phyloP scores from a whole-genome alignment of 2,329 filamentous ascomycete genomes.

The Hymenoscyphus linearis region DNA sequence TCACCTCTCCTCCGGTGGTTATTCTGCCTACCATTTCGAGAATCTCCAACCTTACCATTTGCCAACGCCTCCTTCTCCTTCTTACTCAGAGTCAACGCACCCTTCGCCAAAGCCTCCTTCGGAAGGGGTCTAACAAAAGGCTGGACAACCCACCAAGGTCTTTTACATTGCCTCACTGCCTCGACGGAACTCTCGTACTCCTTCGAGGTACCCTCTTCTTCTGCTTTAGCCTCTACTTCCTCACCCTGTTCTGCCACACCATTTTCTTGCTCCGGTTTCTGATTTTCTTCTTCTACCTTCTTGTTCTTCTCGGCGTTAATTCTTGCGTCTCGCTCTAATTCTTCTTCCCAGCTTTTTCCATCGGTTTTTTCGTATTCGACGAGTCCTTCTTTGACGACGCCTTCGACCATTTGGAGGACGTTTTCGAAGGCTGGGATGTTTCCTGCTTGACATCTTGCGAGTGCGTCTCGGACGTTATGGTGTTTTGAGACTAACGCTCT shows the following conservation, averaged over 20 bases:
- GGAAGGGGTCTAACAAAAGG: slow-evolving; percentile 82
- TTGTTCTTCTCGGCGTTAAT: slow-evolving; percentile 19
- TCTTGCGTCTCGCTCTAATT: slow-evolving; percentile 26
- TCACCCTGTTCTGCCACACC: slow-evolving; percentile 32
- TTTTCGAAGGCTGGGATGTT: slow-evolving; percentile 74
- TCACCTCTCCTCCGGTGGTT: background rate
- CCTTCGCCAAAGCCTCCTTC: slow-evolving; percentile 79
- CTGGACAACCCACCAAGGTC: slow-evolving; percentile 89
- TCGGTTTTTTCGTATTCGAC: slow-evolving; percentile 56
- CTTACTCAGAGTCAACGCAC: slow-evolving; percentile 69
- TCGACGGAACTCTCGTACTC: slow-evolving; percentile 54
- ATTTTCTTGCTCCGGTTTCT: slow-evolving; percentile 29
- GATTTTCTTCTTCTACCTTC: slow-evolving; percentile 33
- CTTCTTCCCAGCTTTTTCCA: slow-evolving; percentile 45
- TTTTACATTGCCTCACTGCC: slow-evolving; percentile 66
- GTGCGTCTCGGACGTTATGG: slow-evolving; percentile 78
- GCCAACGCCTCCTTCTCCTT: slow-evolving; percentile 51
- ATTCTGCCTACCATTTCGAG: slow-evolving; percentile 6
- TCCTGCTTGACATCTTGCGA: slow-evolving; percentile 63
- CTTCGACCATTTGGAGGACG: slow-evolving; percentile 70
- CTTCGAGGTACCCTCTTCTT: slow-evolving; percentile 4
- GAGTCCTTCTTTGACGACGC: slow-evolving; percentile 66
- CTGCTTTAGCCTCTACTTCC: slow-evolving; percentile 23
- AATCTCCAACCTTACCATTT: slow-evolving; percentile 7
- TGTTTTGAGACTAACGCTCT: slow-evolving; percentile 75